These are phyloP conservation scores for Trichoderma sp. DNA, from an alignment of 2,329 filamentous ascomycete genomes.

Conservation along the genomic window DNA sequence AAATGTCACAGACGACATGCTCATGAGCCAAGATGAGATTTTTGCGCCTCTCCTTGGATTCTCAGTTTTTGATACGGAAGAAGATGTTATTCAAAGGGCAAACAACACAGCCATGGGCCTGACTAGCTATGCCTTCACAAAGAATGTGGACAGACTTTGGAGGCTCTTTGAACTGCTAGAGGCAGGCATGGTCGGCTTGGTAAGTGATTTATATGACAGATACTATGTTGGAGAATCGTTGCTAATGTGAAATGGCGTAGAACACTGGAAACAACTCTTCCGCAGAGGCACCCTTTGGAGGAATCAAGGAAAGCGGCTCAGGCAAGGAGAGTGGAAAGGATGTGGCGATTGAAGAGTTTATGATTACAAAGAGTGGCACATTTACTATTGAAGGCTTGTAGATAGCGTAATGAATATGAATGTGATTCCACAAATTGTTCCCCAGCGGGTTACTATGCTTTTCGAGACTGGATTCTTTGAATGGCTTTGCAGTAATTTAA, in stretches of 20 bases:
- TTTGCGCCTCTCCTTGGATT: constrained; percentile 71
- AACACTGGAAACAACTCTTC: constrained; percentile 45
- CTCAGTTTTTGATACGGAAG: constrained; percentile 68
- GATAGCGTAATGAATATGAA: not conserved
- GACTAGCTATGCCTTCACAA: constrained; percentile 70
- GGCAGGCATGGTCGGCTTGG: constrained; percentile 40
- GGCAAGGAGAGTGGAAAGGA: constrained; percentile 52
- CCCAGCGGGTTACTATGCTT: not conserved
- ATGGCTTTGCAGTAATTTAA: not conserved
- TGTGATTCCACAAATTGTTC: not conserved
- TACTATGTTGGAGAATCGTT: not conserved
- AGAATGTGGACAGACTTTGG: constrained; percentile 44
- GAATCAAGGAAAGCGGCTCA: constrained; percentile 50
- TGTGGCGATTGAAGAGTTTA: constrained; percentile 48
- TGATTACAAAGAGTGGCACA: constrained; percentile 49
- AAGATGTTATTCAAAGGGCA: constrained; percentile 66
- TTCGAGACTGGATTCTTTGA: not conserved
- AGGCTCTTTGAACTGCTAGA: constrained; percentile 52
- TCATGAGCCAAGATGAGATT: constrained; percentile 67
- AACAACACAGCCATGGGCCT: constrained; percentile 69
- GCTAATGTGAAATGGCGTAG: constrained; percentile 27
- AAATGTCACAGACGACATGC: constrained; percentile 67
- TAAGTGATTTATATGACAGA: constrained; percentile 28
- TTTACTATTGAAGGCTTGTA: constrained; percentile 39
- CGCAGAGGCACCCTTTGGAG: constrained; percentile 49